Base-by-base conservation (phyloP, 805 yeast species). In the Cyberlindnera nakhonratchasimensis region DNA sequence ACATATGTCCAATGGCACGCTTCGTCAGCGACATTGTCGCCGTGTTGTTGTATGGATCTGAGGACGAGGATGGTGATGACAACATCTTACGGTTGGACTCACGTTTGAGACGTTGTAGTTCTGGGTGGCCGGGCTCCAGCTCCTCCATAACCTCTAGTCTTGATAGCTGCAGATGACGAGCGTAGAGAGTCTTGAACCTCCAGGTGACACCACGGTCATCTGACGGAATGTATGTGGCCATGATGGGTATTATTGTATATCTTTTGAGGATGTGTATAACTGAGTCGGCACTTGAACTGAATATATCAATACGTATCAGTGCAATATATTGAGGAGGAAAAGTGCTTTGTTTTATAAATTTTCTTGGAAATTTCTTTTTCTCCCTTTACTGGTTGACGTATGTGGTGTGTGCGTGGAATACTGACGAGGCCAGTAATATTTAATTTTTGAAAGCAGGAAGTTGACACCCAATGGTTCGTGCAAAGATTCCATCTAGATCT, bases 131-230 rank as follows among this genome's bases (percentile, higher is more conserved):
- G 6, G 48, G 48, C 13, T 44, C 48, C 6, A 40, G 18, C 32
- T 44, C 48, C 21, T 40, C 46, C 46, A 45, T 45, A 10, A 42
- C 42, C 13, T 45, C 46, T 6, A 45, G 29, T 14, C 46, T 32
- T 17, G 49, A 45, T 16, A 42, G 39, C 14, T 31, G 41, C 16
- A 45, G 45, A 18, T 50, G 46, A 19, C 57, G 53, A n/a, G 46
- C 41, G 29, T 48, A 43, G 14, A 52, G 48, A 4, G 52, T 43
- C 19, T 42, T 40, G 40, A 52, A 52, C 37, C 57, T 44, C 57
- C 57, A 52, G 7, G 57, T 50, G 25, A 48, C 48, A 5, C 53
- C 54, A 2, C 48, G 37, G 34, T 34, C 19, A 10, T 24, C 11
- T 7, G 45, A 26, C 12, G 45, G 45, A 13, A 37, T 20, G 29